Evolutionary conservation across 768 basidiomycete species (phyloP), one percentile per base, ranked within the genome.

Genomic region (Pisolithus microcarpus): DNA sequence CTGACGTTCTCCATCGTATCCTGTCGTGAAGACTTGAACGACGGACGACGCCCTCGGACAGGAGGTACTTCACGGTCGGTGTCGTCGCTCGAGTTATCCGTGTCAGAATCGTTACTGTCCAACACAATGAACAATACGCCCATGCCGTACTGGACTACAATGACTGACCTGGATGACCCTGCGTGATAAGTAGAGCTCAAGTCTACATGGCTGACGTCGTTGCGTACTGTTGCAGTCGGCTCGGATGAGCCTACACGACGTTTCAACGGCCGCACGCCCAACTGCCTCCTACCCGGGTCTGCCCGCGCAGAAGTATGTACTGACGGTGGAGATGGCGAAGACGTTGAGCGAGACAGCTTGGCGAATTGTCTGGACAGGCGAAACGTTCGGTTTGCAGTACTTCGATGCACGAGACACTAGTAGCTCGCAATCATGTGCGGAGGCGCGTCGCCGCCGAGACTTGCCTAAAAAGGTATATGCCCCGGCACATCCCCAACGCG

Each of bases 181-280:
- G 84, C 89, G 52, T 89, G 85, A 68, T 91, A 91, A 57, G 88
- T 91, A 11, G 88, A 90, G 61, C 87, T 91, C 82, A 88, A 81
- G 57, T 83, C 88, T 57, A 81, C 61, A 52, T 66, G 67, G 51
- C 69, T 65, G 38, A 57, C 55, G 26, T 64, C 53, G 21, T 62
- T 65, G 2, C 53, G 63, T 16, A 52, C 36, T 42, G 48, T 48
- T 37, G 38, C 52, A 24, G 52, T 53, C 39, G 58, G 49, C 26
- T 58, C 58, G 52, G 64, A 53, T 26, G 65, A 58, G 38, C 56
- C 62, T 4, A 56, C 58, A 36, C 58, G 65, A 40, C 64, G 62
- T 53, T 52, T 67, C 1, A 55, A 47, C 7, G 64, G 49, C 18
- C 66, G 64, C 50, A 47, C 58, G 50, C 61, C 68, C 48, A 61